A percentile compares a stretch with the other conserved stretches of the same genome.
Evolutionary conservation across 1,284 basidiomycete genomes (phyloP).

Genomic region (Rhodotorula sp.): DNA sequence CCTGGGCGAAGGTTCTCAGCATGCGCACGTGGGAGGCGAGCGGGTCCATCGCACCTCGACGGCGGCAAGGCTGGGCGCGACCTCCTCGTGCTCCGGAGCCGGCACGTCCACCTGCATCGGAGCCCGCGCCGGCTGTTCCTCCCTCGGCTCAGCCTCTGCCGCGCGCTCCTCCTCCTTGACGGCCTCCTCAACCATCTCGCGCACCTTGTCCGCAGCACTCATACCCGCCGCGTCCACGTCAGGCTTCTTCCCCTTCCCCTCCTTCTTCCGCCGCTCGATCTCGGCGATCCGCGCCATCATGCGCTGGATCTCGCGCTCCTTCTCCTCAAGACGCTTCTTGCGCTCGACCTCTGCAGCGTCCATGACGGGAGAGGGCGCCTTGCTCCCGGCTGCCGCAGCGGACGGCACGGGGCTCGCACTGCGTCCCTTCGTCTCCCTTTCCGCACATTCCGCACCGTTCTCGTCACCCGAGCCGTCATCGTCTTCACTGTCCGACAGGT

Average conservation of each 20-base stretch:
- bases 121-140: not conserved
- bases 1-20: not conserved
- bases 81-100: not conserved
- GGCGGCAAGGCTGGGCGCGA: not conserved
- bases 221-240: not conserved
- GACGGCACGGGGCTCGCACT: not conserved
- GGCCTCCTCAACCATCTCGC: not conserved
- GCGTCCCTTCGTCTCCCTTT: not conserved
- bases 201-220: not conserved
- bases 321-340: constrained; percentile 22
- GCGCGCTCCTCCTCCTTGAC: not conserved
- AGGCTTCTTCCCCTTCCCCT: not conserved
- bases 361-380: not conserved
- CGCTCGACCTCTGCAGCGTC: not conserved
- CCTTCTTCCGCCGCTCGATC: constrained; percentile 26
- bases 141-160: not conserved
- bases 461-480: constrained; percentile 8
- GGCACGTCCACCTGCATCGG: not conserved
- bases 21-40: not conserved
- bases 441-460: not conserved
- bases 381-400: not conserved
- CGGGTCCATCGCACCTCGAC: not conserved
- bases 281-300: constrained; percentile 31
- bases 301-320: constrained; percentile 29
- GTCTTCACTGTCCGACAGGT: constrained; percentile 26